phyloP scores from a whole-genome alignment of 2,329 filamentous ascomycete species.

The Mycosphaerella arachidis region DNA sequence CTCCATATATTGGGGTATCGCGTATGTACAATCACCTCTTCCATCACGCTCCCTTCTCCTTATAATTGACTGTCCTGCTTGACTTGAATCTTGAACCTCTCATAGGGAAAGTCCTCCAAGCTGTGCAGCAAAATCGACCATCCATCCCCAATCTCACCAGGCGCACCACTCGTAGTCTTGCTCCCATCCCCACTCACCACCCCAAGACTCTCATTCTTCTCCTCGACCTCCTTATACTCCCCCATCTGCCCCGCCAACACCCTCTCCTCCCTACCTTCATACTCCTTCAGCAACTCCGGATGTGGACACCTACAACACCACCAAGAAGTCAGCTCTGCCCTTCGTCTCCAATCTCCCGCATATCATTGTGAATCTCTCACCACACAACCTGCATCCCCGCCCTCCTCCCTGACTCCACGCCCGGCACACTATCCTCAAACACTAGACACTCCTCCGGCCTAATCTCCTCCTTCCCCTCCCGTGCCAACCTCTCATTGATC shows the following conservation, averaged over 20 bases:
- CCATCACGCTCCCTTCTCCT: neutral
- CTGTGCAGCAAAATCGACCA: slow-evolving; percentile 52
- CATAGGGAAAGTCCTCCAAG: slow-evolving; percentile 58
- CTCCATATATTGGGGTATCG: neutral
- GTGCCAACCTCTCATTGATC: slow-evolving; percentile 68
- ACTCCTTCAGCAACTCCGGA: slow-evolving; percentile 69
- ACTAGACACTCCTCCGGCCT: slow-evolving; percentile 84
- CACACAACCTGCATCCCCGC: slow-evolving; percentile 94
- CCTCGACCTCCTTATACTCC: slow-evolving; percentile 56
- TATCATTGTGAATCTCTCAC: slow-evolving; percentile 32
- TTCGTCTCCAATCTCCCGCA: too few relatives aligned
- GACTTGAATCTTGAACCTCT: slow-evolving; percentile 52
- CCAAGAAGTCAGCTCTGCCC: too few relatives aligned
- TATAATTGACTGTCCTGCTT: slow-evolving; percentile 14
- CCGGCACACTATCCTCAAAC: slow-evolving; percentile 92
- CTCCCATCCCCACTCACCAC: slow-evolving; percentile 32
- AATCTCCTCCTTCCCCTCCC: slow-evolving; percentile 58
- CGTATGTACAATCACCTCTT: neutral
- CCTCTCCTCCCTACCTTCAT: slow-evolving; percentile 68
- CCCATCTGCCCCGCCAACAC: slow-evolving; percentile 80
- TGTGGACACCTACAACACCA: slow-evolving; percentile 58
- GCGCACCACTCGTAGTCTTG: slow-evolving; percentile 41
- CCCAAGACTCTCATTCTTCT: slow-evolving; percentile 35
- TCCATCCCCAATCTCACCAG: slow-evolving; percentile 57
- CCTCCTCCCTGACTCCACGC: slow-evolving; percentile 82